A percentile compares a stretch with the other conserved stretches of the same genome.
Conservation (phyloP, 148 eudicot species). For the Cornus controversa region DNA sequence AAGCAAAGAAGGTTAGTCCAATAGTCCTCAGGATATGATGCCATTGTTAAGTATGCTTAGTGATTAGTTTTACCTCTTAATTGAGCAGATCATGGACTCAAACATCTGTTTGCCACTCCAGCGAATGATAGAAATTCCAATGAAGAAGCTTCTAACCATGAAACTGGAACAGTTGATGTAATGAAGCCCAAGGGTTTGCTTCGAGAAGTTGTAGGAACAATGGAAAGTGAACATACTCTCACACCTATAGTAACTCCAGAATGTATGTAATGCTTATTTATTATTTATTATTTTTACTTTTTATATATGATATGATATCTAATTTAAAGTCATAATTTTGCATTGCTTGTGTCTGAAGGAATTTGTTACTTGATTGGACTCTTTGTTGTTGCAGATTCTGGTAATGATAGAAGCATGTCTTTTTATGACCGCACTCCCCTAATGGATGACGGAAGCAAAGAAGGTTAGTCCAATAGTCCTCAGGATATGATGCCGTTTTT, state of each 20-base stretch:
- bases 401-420: too few relatives aligned
- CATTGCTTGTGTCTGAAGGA: too few relatives aligned
- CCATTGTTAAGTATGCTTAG: neutral
- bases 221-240: neutral
- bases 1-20: neutral
- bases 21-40: neutral
- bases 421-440: neutral
- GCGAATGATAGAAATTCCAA: neutral
- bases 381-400: too few relatives aligned
- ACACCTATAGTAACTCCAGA: too few relatives aligned
- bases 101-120: constrained; percentile 26
- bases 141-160: neutral
- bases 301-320: too few relatives aligned
- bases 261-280: too few relatives aligned
- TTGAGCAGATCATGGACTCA: constrained; percentile 4
- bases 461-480: constrained; percentile 2
- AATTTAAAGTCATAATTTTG: too few relatives aligned
- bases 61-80: neutral
- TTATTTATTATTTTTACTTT: too few relatives aligned
- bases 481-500: neutral
- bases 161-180: neutral
- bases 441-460: neutral
- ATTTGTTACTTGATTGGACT: too few relatives aligned
- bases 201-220: neutral
- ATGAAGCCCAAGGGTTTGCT: neutral